Conservation (phyloP, 179 eudicot genomes). For the Patellifolia procumbens region DNA sequence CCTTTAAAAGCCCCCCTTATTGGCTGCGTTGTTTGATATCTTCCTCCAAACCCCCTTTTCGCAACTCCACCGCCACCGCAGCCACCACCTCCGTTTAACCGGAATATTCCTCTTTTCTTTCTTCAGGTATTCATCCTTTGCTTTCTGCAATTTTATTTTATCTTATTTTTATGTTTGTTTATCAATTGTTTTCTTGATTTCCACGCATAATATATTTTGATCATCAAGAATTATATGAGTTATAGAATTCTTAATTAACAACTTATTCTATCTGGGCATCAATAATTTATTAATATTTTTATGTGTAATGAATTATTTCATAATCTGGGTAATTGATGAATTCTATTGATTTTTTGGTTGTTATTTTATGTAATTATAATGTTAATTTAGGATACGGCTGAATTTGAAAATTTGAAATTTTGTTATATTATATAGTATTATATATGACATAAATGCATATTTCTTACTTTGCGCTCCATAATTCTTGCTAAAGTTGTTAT, state of each 20-base stretch:
- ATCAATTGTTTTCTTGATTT: not conserved
- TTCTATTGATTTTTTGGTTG: not conserved
- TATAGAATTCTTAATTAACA: not conserved
- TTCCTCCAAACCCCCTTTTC: not conserved
- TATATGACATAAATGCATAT: too few species aligned
- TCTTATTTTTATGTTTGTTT: not conserved
- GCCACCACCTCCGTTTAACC: not conserved
- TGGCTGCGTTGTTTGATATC: not conserved
- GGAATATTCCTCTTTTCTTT: not conserved
- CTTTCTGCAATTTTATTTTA: not conserved
- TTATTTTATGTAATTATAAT: not conserved
- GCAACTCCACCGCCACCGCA: not conserved
- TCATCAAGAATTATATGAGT: not conserved
- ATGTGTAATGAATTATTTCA: not conserved
- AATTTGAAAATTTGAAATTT: not conserved
- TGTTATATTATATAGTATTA: not conserved
- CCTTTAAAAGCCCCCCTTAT: slow-evolving; percentile 2
- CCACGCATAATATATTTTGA: not conserved
- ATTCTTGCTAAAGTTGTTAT: too few species aligned
- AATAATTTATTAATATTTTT: not conserved
- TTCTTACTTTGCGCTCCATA: too few species aligned
- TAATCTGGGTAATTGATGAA: not conserved
- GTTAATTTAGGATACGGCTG: not conserved
- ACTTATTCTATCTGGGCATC: not conserved
- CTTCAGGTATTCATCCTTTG: not conserved